Evolutionary conservation across 1,284 basidiomycete species (phyloP).

Genomic region (Amylostereum areolatum): DNA sequence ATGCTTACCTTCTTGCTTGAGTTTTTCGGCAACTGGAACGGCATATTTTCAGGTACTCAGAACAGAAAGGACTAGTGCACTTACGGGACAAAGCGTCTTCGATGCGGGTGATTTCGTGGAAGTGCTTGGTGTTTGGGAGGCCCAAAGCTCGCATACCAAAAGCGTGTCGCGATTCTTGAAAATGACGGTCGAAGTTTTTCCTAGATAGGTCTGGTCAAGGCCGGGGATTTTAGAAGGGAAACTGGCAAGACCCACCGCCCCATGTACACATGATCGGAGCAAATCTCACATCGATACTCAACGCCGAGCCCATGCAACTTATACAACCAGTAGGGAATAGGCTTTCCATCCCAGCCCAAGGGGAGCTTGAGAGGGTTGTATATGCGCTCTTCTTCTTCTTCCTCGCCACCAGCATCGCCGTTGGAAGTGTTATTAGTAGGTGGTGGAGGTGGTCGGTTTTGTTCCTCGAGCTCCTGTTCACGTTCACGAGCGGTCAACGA

Average conservation of each 20-base stretch:
- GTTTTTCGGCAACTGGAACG: conserved; percentile 81
- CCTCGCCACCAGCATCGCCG: conserved; percentile 64
- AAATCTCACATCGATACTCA: conserved; percentile 97
- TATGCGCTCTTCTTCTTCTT: conserved; percentile 83
- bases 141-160: conserved; percentile 98
- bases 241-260: conserved; percentile 56
- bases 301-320: conserved; percentile 97
- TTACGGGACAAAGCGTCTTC: conserved; percentile 90
- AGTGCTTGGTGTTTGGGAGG: conserved; percentile 97
- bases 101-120: conserved; percentile 97
- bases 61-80: conserved; percentile 25
- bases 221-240: not conserved
- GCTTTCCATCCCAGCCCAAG: conserved; percentile 97
- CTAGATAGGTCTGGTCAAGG: conserved; percentile 30
- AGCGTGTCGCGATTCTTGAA: conserved; percentile 94
- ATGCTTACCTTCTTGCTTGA: conserved; percentile 89
- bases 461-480: conserved; percentile 88
- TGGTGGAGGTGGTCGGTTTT: conserved; percentile 64
- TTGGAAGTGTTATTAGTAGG: conserved; percentile 37
- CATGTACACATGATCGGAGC: conserved; percentile 93
- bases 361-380: conserved; percentile 98
- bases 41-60: not conserved
- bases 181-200: conserved; percentile 94
- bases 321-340: conserved; percentile 98
- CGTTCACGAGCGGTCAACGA: conserved; percentile 95